These are phyloP conservation scores for Beauveria bassiana DNA, from an alignment of 2,329 filamentous ascomycete genomes.

Conservation along the genomic window DNA sequence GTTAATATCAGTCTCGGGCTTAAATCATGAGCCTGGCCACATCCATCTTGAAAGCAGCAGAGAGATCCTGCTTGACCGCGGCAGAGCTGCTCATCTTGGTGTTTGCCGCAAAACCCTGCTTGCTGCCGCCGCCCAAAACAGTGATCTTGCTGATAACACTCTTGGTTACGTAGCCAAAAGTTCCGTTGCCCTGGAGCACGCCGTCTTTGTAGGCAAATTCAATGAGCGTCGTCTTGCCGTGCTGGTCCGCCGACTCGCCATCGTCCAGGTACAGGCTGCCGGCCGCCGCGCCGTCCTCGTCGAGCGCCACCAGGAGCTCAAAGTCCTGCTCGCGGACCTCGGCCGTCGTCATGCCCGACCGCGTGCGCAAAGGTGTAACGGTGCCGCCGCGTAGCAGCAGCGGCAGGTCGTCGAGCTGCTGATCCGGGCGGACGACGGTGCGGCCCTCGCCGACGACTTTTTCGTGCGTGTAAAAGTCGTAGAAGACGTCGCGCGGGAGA, in stretches of 20 bases:
- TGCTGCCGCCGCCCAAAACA: slow-evolving; percentile 30
- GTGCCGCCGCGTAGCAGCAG: slow-evolving; percentile 58
- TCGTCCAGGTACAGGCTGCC: slow-evolving; percentile 70
- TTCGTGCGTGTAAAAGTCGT: slow-evolving; percentile 41
- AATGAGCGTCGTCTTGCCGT: slow-evolving; percentile 40
- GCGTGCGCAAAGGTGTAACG: slow-evolving; percentile 53
- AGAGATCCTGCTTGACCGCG: slow-evolving; percentile 6
- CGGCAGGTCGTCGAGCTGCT: slow-evolving; percentile 46
- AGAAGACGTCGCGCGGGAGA: slow-evolving; percentile 41
- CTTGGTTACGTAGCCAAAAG: slow-evolving; percentile 41
- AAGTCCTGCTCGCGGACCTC: slow-evolving; percentile 59
- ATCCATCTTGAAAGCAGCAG: slow-evolving; percentile 5
- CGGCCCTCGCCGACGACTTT: slow-evolving; percentile 31
- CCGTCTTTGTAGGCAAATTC: slow-evolving; percentile 49
- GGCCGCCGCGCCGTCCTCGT: slow-evolving; percentile 50
- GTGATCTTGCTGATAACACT: slow-evolving; percentile 38
- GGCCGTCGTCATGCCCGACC: slow-evolving; percentile 54
- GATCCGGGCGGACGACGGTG: slow-evolving; percentile 26
- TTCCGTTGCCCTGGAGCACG: slow-evolving; percentile 39
- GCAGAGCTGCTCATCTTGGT: not conserved
- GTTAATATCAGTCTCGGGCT: not conserved
- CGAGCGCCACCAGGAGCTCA: slow-evolving; percentile 62
- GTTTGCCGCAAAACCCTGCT: not conserved
- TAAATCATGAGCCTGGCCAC: not conserved
- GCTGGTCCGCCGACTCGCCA: slow-evolving; percentile 56